Evolutionary conservation across 192 early-diverging fungal species (phyloP).

Genomic region (Phlyctochytrium arcticum): DNA sequence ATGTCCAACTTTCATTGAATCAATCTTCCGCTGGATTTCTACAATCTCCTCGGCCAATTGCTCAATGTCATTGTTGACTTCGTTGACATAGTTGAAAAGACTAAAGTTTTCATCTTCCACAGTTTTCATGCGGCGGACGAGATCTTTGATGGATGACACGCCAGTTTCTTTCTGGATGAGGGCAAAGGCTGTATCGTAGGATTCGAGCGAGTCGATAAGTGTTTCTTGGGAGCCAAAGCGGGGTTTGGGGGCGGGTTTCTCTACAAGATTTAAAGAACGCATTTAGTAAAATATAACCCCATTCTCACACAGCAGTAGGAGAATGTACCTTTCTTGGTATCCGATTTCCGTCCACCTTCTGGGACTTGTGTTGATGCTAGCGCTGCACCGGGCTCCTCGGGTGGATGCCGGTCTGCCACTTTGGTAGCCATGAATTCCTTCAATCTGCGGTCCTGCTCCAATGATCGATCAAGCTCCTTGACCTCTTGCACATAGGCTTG

Average conservation of each 20-base stretch:
- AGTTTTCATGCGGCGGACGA: slow-evolving; percentile 52
- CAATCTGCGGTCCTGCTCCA: slow-evolving; percentile 56
- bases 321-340: slow-evolving; percentile 7
- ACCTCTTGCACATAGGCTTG: slow-evolving; percentile 61
- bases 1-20: slow-evolving; percentile 37
- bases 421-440: slow-evolving; percentile 65
- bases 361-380: too few relatives aligned
- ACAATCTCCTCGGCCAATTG: slow-evolving; percentile 54
- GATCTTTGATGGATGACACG: slow-evolving; percentile 45
- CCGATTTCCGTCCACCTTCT: slow-evolving; percentile 12
- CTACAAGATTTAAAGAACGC: background rate
- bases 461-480: slow-evolving; percentile 53
- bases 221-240: slow-evolving; percentile 44
- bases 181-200: slow-evolving; percentile 48
- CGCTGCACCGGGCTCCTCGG: background rate
- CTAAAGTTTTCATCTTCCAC: slow-evolving; percentile 63
- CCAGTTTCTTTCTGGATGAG: slow-evolving; percentile 57
- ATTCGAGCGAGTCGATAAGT: slow-evolving; percentile 42
- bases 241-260: slow-evolving; percentile 5
- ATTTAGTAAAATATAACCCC: too few relatives aligned
- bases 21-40: slow-evolving; percentile 44
- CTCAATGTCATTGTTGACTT: slow-evolving; percentile 61
- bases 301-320: too few relatives aligned
- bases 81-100: slow-evolving; percentile 66
- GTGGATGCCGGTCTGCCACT: slow-evolving; percentile 39